Percentiles rank a stretch among this genome's conserved stretches.
phyloP scores from a whole-genome alignment of 1,284 basidiomycete genomes.

The Quambalaria eucalypti region DNA sequence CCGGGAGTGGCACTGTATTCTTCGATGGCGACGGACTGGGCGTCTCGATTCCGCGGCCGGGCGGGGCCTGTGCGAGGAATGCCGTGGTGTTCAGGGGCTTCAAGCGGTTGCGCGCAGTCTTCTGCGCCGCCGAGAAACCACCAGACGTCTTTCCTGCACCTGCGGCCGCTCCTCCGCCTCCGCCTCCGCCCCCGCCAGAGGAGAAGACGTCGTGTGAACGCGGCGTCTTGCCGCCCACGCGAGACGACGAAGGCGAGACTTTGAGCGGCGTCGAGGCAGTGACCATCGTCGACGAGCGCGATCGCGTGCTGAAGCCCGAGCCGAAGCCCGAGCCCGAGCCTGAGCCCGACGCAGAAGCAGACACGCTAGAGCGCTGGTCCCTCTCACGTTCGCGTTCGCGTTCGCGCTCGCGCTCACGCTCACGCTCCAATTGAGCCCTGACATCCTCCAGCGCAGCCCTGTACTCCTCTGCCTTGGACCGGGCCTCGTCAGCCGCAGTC shows the following conservation, averaged over 20 bases:
- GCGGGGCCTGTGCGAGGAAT: too few relatives aligned
- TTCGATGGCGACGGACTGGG: too few relatives aligned
- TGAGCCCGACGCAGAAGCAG: neutral
- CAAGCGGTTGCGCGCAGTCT: neutral
- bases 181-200: neutral
- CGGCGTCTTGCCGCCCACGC: neutral
- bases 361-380: too few relatives aligned
- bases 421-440: too few relatives aligned
- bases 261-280: too few relatives aligned
- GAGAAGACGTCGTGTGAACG: neutral
- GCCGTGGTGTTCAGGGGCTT: neutral
- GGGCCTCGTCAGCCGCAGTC: neutral
- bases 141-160: neutral
- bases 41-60: too few relatives aligned
- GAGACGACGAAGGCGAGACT: neutral
- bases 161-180: neutral
- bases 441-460: constrained; percentile 1
- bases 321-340: neutral
- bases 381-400: too few relatives aligned
- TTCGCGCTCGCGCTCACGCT: too few relatives aligned
- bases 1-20: too few relatives aligned
- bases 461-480: neutral
- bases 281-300: too few relatives aligned
- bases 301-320: too few relatives aligned
- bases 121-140: neutral